phyloP scores from a whole-genome alignment of 345 rosid genomes.

The Pistacia atlantica region DNA sequence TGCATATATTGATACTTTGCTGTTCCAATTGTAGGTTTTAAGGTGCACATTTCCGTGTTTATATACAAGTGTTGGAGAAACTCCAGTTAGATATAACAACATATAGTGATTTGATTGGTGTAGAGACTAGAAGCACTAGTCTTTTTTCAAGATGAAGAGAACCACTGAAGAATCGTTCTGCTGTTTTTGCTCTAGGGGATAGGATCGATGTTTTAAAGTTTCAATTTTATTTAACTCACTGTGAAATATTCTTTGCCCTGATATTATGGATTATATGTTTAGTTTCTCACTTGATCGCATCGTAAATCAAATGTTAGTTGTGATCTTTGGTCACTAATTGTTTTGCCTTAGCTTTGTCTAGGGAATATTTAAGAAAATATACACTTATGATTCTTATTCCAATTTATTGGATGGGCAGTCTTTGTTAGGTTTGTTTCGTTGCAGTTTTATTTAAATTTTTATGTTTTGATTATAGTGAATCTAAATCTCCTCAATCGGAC shows the following conservation, averaged over 20 bases:
- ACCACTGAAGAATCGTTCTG: slow-evolving; percentile 87
- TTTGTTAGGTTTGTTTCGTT: no score
- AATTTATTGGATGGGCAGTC: no score
- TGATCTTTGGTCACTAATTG: slow-evolving; percentile 2
- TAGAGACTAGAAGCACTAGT: slow-evolving; percentile 86
- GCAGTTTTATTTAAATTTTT: no score
- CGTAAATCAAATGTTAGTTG: slow-evolving; percentile 2
- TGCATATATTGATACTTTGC: slow-evolving; percentile 2
- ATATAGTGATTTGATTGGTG: slow-evolving; percentile 78
- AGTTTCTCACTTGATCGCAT: no score
- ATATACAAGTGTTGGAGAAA: slow-evolving; percentile 95
- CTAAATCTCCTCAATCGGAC: not conserved
- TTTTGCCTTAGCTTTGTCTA: not conserved
- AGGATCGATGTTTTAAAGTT: slow-evolving; percentile 84
- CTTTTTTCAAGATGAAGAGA: slow-evolving; percentile 89
- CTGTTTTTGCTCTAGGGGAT: slow-evolving; percentile 94
- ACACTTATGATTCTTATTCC: not conserved
- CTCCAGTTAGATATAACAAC: slow-evolving; percentile 46
- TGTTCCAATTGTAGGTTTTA: slow-evolving; percentile 65
- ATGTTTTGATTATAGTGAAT: no score
- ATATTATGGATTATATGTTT: no score
- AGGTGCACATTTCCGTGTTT: slow-evolving; percentile 99
- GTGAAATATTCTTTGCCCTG: not conserved
- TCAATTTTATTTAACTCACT: not conserved
- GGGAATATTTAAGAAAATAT: not conserved